Conservation (phyloP, 2,329 filamentous ascomycete genomes). For the Colletotrichum trifolii region DNA sequence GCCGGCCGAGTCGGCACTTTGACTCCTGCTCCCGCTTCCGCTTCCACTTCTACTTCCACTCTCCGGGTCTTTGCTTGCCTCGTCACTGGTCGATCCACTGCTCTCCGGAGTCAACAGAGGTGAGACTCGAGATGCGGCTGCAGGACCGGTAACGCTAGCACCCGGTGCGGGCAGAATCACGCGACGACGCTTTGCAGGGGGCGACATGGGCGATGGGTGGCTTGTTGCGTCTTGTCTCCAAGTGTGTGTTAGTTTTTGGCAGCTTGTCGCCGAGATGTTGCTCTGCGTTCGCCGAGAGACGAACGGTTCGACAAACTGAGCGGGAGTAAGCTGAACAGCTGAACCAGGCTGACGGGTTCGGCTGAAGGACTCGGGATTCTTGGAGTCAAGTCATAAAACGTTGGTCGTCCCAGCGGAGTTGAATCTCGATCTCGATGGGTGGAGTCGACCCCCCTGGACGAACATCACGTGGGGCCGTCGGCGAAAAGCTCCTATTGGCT, state of each 20-base stretch:
- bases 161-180: constrained; percentile 30
- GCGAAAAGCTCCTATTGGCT: constrained; percentile 17
- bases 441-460: neutral
- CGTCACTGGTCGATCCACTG: neutral
- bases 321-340: no score
- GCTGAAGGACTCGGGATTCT: no score
- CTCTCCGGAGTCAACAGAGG: no score
- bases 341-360: no score
- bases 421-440: constrained; percentile 7
- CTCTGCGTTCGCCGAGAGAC: no score
- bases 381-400: no score
- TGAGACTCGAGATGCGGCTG: neutral
- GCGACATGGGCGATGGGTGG: constrained; percentile 21
- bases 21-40: constrained; percentile 6
- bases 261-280: no score
- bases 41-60: neutral
- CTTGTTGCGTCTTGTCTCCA: neutral
- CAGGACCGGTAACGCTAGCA: neutral
- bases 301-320: no score
- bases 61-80: no score
- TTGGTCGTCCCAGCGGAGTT: neutral
- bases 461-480: constrained; percentile 6
- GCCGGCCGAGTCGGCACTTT: constrained; percentile 24
- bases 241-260: neutral
- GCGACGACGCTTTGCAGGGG: constrained; percentile 31